Conservation (phyloP, 108 stramenopile species). For the Tribonema minus region DNA sequence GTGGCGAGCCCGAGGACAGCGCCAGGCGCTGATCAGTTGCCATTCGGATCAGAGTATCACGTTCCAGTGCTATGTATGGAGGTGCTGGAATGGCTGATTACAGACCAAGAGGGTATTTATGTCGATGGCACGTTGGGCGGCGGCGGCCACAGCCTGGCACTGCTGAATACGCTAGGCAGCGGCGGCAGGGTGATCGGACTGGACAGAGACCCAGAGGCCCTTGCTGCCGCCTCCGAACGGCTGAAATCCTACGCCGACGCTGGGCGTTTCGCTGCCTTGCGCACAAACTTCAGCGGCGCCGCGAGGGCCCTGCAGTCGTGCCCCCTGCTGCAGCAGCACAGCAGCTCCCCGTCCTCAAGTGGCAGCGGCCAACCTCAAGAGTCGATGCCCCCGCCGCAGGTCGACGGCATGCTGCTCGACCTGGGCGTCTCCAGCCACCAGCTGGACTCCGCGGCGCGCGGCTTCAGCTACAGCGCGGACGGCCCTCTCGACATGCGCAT, state of each 20-base stretch:
- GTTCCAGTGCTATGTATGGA: conserved; percentile 23
- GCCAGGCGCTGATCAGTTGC: not conserved
- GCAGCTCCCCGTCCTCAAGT: not conserved
- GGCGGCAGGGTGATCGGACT: conserved; percentile 37
- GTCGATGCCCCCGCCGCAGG: not conserved
- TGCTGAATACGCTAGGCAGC: conserved; percentile 2
- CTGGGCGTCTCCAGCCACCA: conserved; percentile 48
- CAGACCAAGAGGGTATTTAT: conserved; percentile 32
- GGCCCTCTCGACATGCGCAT: conserved; percentile 52
- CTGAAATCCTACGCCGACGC: not conserved
- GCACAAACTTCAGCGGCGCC: conserved; percentile 10
- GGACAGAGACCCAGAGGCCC: conserved; percentile 46
- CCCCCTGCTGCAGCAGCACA: not conserved
- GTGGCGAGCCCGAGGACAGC: too few relatives aligned
- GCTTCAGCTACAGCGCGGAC: conserved; percentile 45
- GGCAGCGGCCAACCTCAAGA: too few relatives aligned
- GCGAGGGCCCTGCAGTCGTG: not conserved
- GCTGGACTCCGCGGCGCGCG: conserved; percentile 25
- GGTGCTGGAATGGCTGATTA: conserved; percentile 33
- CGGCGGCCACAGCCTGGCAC: conserved; percentile 43
- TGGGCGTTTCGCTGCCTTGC: conserved; percentile 6
- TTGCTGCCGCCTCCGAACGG: conserved; percentile 9
- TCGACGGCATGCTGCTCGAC: conserved; percentile 41
- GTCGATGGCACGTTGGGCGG: conserved; percentile 47
- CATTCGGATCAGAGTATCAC: conserved; percentile 20